A percentile compares a stretch with the other conserved stretches of the same genome.
Evolutionary conservation across 2,329 filamentous ascomycete species (phyloP).

Genomic region (Drechslerella coelobrocha): DNA sequence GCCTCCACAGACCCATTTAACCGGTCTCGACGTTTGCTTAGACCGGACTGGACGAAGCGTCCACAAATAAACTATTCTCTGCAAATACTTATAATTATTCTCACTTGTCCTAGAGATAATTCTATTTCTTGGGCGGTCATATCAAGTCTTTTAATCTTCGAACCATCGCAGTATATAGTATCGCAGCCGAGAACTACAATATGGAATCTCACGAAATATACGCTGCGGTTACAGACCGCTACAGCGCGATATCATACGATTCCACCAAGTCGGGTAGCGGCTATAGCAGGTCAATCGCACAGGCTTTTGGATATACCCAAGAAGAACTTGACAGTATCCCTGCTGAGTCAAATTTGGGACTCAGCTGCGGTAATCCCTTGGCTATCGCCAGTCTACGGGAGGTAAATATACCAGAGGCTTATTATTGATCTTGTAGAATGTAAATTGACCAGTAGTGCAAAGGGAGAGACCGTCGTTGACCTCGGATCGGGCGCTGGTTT

Average conservation of each 20-base stretch:
- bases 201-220: neutral
- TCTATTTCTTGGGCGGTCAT: no score
- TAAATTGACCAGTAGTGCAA: neutral
- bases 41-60: no score
- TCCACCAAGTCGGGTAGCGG: neutral
- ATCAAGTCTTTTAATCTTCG: no score
- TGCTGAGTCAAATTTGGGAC: conserved; percentile 50
- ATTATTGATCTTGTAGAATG: neutral
- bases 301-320: conserved; percentile 53
- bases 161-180: neutral
- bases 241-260: neutral
- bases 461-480: conserved; percentile 67
- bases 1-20: no score
- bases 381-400: conserved; percentile 60
- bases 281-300: conserved; percentile 27
- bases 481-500: conserved; percentile 67
- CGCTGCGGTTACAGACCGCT: neutral
- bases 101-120: no score
- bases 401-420: conserved; percentile 57
- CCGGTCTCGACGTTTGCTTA: no score
- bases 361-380: conserved; percentile 54
- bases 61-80: no score
- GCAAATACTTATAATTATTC: no score
- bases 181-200: no score
- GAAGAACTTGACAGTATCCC: conserved; percentile 52